Percentiles rank a stretch among this genome's conserved stretches.
phyloP scores from a whole-genome alignment of 768 basidiomycete species.

The Podaxis sp. region DNA sequence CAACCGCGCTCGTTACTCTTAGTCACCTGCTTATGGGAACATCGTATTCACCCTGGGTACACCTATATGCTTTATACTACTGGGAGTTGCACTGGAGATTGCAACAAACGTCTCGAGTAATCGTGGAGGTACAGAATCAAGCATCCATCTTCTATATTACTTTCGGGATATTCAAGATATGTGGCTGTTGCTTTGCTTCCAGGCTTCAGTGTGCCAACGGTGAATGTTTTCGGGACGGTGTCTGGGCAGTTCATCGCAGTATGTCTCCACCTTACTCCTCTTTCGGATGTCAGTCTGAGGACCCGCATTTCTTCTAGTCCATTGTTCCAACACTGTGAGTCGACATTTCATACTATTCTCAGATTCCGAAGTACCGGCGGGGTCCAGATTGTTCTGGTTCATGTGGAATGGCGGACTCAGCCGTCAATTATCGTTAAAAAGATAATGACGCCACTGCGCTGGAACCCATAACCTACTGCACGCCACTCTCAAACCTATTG shows the following conservation, averaged over 20 bases:
- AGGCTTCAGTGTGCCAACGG: constrained; percentile 59
- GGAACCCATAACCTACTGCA: neutral
- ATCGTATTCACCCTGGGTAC: constrained; percentile 37
- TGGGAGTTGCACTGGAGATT: constrained; percentile 51
- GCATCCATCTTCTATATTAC: neutral
- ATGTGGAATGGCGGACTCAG: too few species aligned
- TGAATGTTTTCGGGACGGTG: constrained; percentile 51
- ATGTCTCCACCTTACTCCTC: constrained; percentile 15
- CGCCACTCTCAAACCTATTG: neutral
- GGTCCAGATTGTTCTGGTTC: neutral
- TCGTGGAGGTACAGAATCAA: constrained; percentile 36
- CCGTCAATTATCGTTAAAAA: neutral
- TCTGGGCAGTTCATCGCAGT: constrained; percentile 50
- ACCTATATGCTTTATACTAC: constrained; percentile 41
- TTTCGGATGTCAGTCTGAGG: neutral
- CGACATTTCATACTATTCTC: neutral
- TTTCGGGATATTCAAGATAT: neutral
- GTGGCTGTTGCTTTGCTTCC: neutral
- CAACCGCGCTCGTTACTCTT: neutral
- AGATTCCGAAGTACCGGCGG: neutral
- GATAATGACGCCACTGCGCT: neutral
- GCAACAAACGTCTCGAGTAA: constrained; percentile 40
- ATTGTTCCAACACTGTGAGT: constrained; percentile 56
- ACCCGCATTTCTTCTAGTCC: constrained; percentile 35
- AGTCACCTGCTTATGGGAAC: constrained; percentile 36